A percentile compares a stretch with the other conserved stretches of the same genome.
These are phyloP conservation scores for Linderniella brevidens DNA, from an alignment of 257 asterid genomes.

Conservation along the genomic window DNA sequence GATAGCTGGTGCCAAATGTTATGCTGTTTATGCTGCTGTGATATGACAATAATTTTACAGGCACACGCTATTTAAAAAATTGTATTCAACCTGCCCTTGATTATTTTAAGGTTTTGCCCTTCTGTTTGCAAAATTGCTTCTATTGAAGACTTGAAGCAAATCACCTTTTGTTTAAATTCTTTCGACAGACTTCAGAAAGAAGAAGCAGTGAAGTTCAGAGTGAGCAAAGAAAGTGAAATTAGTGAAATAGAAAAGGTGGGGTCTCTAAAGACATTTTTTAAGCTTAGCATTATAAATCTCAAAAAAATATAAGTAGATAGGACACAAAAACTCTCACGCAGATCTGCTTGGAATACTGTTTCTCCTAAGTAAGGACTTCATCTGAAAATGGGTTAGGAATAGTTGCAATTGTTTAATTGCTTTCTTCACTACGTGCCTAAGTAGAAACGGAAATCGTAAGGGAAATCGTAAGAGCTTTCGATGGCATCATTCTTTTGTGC, in stretches of 20 bases:
- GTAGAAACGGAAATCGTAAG: too few species aligned
- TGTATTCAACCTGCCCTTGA: too few species aligned
- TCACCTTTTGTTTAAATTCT: background rate
- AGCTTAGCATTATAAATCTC: too few species aligned
- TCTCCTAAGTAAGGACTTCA: too few species aligned
- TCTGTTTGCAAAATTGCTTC: background rate
- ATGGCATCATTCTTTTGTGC: too few species aligned
- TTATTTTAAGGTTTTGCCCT: background rate
- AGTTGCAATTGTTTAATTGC: background rate
- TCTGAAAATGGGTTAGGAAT: too few species aligned
- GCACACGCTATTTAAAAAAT: too few species aligned
- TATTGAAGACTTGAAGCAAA: background rate
- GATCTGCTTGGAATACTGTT: background rate
- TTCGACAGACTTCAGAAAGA: slow-evolving; percentile 51
- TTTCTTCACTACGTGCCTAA: background rate
- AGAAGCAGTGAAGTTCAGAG: slow-evolving; percentile 68
- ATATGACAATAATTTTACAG: too few species aligned
- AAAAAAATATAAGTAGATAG: background rate
- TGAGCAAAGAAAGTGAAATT: slow-evolving; percentile 52
- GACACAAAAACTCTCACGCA: background rate
- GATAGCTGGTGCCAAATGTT: too few species aligned
- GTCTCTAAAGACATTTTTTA: slow-evolving; percentile 8
- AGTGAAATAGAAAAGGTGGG: slow-evolving; percentile 55
- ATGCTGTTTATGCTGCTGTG: too few species aligned
- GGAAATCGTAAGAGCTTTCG: too few species aligned